Conservation (phyloP, 1,284 basidiomycete species). For the Serendipita sp. region DNA sequence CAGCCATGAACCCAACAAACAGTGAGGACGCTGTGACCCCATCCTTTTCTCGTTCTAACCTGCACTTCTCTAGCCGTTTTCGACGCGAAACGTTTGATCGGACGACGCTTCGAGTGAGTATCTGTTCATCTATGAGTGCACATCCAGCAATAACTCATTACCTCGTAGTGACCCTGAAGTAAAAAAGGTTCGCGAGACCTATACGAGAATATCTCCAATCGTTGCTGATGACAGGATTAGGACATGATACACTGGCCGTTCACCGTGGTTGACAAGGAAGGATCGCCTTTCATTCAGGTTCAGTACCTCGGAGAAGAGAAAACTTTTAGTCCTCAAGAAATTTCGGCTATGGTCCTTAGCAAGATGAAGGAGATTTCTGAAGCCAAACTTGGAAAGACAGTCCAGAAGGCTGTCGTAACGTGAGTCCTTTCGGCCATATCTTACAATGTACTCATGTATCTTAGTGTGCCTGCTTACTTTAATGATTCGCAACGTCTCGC, state of each 20-base stretch:
- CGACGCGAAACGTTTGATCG: constrained; percentile 95
- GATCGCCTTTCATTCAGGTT: constrained; percentile 41
- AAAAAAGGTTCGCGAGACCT: constrained; percentile 46
- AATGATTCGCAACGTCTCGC: constrained; percentile 55
- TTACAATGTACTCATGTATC: constrained; percentile 27
- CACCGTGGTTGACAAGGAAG: constrained; percentile 41
- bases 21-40: constrained; percentile 21
- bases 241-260: constrained; percentile 75
- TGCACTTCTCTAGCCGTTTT: constrained; percentile 44
- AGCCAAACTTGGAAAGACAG: constrained; percentile 46
- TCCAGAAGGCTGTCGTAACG: constrained; percentile 53
- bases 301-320: constrained; percentile 44
- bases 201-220: constrained; percentile 9
- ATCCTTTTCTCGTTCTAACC: not conserved
- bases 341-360: constrained; percentile 94
- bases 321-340: constrained; percentile 50
- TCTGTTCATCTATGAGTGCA: not conserved
- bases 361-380: constrained; percentile 90
- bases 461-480: constrained; percentile 63
- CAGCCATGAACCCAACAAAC: constrained; percentile 91
- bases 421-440: constrained; percentile 15
- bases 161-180: constrained; percentile 61
- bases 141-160: not conserved
- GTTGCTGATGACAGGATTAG: constrained; percentile 24
- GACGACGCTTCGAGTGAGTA: constrained; percentile 81